Base-by-base conservation (phyloP, 2,329 filamentous ascomycete species). In the Rutstroemia sp. region DNA sequence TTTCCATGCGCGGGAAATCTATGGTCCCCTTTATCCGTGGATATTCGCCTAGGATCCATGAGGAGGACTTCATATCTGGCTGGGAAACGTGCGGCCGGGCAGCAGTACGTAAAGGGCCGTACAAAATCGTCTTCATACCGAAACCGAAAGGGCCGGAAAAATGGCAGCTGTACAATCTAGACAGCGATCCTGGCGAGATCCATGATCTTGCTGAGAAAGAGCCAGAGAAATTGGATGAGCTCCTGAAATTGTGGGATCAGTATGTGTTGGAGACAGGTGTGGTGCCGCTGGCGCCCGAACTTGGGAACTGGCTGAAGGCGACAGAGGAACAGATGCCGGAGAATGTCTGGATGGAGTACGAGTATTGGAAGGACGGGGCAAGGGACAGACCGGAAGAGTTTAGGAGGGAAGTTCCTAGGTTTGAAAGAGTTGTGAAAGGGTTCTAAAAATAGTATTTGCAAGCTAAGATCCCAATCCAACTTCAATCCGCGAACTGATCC, bases 251-350 rank as follows among this genome's bases (percentile, higher is more conserved):
- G 19, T 83, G 81, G 79, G 77, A 83, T 59, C 73, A 77, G 58
- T 82, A 82, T 68, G 77, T 79, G 10, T 68, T 81, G 9, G 81
- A 85, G 65, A 81, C 77, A 0, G 81, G 81, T 2, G 79, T 84
- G 1, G 73, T 83, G n/a, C 80, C 80, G 25, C 68, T 84, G 42
- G 78, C 77, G 51, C 81, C 79, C 1, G 81, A 80, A 59, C 67
- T 84, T 45, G 81, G 81, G 0, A 70, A 76, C 2, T 84, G 78
- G 71, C 71, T 85, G 52, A 78, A 78, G 56, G 81, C 80, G 0
- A 82, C 78, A 63, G 81, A 85, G 68, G 80, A 78, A 58, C 81
- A 84, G 73, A 84, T 84, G 81, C 78, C 78, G 0, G 80, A 85
- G 67, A 81, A 84, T 64, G 79, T 77, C 6, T 84, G 80, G 81